Evolutionary conservation across 2,329 filamentous ascomycete species (phyloP).

Genomic region (Penicillium freii): DNA sequence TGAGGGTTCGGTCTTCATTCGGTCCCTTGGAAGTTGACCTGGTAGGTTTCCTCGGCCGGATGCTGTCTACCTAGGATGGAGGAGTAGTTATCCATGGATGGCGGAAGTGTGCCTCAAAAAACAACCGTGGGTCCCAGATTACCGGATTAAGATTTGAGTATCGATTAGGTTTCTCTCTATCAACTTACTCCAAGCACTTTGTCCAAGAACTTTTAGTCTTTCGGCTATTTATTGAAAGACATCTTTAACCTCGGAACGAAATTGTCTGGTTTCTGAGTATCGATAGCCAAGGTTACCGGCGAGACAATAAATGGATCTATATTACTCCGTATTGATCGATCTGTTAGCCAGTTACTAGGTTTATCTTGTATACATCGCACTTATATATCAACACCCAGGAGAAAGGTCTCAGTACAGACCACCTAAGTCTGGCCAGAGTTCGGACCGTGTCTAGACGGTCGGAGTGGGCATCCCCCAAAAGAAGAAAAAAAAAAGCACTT

Average conservation of each 20-base stretch:
- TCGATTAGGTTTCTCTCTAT: constrained; percentile 6
- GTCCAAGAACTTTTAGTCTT: too few relatives aligned
- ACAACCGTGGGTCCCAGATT: constrained; percentile 16
- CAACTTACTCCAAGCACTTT: neutral
- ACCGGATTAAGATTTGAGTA: constrained; percentile 3
- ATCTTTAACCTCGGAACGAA: neutral
- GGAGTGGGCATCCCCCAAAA: neutral
- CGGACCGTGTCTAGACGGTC: neutral
- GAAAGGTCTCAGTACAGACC: neutral
- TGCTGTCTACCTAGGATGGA: constrained; percentile 5
- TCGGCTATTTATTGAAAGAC: too few relatives aligned
- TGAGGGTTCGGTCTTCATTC: neutral
- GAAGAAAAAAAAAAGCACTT: neutral
- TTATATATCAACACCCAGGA: neutral
- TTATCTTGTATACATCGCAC: neutral
- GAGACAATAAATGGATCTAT: neutral
- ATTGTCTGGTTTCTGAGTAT: neutral
- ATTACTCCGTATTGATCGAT: neutral
- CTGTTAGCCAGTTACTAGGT: neutral
- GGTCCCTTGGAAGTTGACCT: neutral
- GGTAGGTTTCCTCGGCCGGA: neutral
- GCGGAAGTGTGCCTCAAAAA: constrained; percentile 11
- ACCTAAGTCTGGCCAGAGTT: neutral
- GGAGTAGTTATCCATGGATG: constrained; percentile 14
- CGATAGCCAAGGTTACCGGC: neutral